Conservation (phyloP, 345 rosid genomes). For the Populus alba region DNA sequence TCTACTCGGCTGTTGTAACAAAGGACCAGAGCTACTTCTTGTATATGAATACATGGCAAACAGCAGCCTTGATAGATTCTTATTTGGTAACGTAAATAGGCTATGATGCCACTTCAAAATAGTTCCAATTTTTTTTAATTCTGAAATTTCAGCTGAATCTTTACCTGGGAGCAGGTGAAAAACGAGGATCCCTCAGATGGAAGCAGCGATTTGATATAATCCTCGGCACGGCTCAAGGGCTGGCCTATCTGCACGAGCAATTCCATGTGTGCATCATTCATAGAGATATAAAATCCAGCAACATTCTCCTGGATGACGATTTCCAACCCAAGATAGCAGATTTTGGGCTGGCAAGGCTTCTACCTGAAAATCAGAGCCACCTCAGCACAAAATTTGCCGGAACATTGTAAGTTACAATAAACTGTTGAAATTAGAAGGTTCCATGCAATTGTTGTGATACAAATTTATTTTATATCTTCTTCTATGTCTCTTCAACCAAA, state of each 20-base stretch:
- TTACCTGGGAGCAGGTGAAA: slow-evolving; percentile 25
- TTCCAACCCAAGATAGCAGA: slow-evolving; percentile 56
- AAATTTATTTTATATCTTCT: too few relatives aligned
- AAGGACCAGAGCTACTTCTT: slow-evolving; percentile 42
- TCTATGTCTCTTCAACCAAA: too few relatives aligned
- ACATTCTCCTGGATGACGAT: slow-evolving; percentile 40
- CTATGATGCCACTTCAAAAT: neutral
- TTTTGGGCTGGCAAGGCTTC: slow-evolving; percentile 52
- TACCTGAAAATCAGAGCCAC: slow-evolving; percentile 44
- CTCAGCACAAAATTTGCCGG: slow-evolving; percentile 51
- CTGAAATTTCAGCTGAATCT: neutral
- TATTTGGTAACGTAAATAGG: slow-evolving; percentile 25
- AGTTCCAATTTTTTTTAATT: neutral
- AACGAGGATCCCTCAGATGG: slow-evolving; percentile 40
- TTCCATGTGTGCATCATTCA: slow-evolving; percentile 53
- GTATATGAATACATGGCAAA: slow-evolving; percentile 51
- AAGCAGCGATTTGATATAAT: slow-evolving; percentile 44
- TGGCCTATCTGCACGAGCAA: slow-evolving; percentile 49
- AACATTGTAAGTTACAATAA: slow-evolving; percentile 36
- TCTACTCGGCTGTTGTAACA: slow-evolving; percentile 46
- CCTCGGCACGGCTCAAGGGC: slow-evolving; percentile 47
- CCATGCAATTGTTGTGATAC: too few relatives aligned
- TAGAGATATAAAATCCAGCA: slow-evolving; percentile 49
- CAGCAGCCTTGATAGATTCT: slow-evolving; percentile 43
- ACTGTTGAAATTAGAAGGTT: neutral